phyloP scores from a whole-genome alignment of 768 basidiomycete genomes.

The Lactarius evosmus region DNA sequence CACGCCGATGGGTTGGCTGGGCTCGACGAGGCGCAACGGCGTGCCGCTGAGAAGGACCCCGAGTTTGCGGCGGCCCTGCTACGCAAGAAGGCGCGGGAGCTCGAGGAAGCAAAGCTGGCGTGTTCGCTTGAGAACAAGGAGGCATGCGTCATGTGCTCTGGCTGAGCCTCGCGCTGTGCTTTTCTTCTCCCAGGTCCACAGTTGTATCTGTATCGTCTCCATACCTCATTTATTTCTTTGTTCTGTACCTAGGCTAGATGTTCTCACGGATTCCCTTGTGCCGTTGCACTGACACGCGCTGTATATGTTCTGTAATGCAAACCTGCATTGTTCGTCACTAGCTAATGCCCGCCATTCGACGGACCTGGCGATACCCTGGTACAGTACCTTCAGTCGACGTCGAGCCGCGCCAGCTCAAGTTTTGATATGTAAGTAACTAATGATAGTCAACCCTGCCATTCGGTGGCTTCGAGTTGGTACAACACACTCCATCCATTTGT shows the following conservation, averaged over 20 bases:
- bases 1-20: conserved; percentile 35
- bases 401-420: neutral
- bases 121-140: conserved; percentile 95
- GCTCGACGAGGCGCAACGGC: conserved; percentile 47
- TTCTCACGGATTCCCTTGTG: neutral
- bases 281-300: neutral
- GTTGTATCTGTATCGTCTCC: conserved; percentile 5
- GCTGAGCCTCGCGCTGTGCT: conserved; percentile 39
- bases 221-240: neutral
- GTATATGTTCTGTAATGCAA: neutral
- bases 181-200: neutral
- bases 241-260: conserved; percentile 5
- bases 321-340: neutral
- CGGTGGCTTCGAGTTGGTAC: no score
- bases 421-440: no score
- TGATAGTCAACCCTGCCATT: no score
- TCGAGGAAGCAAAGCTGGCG: conserved; percentile 74
- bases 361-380: no score
- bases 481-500: no score
- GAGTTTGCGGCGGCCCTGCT: conserved; percentile 79
- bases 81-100: conserved; percentile 65
- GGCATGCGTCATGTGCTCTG: conserved; percentile 90
- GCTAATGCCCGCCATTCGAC: no score
- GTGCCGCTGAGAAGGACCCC: conserved; percentile 58
- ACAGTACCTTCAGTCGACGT: neutral